Evolutionary conservation across 371 early-diverging fungal species (phyloP).

Genomic region (Smittium mucronatum): DNA sequence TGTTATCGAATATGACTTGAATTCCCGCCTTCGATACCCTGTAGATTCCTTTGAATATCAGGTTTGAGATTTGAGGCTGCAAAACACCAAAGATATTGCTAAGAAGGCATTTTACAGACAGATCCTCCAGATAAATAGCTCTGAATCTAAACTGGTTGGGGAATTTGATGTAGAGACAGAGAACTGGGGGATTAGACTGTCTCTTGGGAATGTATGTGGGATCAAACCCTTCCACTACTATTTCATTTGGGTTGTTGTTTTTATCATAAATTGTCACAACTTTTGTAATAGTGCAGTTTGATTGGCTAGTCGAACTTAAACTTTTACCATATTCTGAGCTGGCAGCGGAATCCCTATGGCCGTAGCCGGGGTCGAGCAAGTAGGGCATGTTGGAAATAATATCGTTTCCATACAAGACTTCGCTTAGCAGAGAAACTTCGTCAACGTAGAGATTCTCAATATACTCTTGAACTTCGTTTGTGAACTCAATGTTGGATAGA

Average conservation of each 20-base stretch:
- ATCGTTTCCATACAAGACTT: neutral
- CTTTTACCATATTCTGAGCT: neutral
- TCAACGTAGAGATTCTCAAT: slow-evolving; percentile 17
- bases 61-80: slow-evolving; percentile 17
- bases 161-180: slow-evolving; percentile 21
- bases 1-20: slow-evolving; percentile 17
- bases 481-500: slow-evolving; percentile 22
- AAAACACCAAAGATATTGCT: slow-evolving; percentile 18
- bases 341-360: neutral
- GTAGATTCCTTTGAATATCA: slow-evolving; percentile 14
- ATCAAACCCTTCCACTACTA: slow-evolving; percentile 22
- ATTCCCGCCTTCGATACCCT: slow-evolving; percentile 20
- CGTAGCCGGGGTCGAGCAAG: neutral
- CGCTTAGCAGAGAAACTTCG: slow-evolving; percentile 19
- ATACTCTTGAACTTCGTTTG: slow-evolving; percentile 16
- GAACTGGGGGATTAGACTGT: slow-evolving; percentile 13
- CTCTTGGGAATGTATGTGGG: slow-evolving; percentile 22
- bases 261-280: neutral
- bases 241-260: slow-evolving; percentile 11
- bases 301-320: neutral
- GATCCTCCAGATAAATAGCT: slow-evolving; percentile 26
- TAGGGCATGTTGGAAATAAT: neutral
- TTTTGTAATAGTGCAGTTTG: neutral
- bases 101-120: slow-evolving; percentile 18
- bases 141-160: slow-evolving; percentile 19